These are phyloP conservation scores for Adansonia madagascariensis DNA, from an alignment of 441 rosid genomes.

Conservation along the genomic window DNA sequence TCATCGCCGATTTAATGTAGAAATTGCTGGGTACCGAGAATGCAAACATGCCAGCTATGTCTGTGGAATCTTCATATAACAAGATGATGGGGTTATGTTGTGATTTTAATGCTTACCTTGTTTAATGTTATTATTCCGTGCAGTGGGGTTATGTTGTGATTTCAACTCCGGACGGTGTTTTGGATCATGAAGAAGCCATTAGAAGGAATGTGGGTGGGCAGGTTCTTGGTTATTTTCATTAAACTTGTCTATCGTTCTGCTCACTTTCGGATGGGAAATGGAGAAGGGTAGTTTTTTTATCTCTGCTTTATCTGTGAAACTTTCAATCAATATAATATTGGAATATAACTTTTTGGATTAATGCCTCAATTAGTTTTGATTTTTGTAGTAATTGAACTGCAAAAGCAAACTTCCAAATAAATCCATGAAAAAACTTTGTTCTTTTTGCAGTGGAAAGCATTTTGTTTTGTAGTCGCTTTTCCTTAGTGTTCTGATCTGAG, in stretches of 20 bases:
- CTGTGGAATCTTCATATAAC: background rate
- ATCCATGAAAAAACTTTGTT: background rate
- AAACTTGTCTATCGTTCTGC: conserved; percentile 28
- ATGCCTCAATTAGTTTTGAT: background rate
- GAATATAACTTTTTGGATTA: conserved; percentile 2
- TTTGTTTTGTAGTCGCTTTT: background rate
- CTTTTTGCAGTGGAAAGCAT: background rate
- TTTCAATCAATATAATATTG: conserved; percentile 8
- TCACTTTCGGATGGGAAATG: background rate
- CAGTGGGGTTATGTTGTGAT: conserved; percentile 97
- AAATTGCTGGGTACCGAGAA: background rate
- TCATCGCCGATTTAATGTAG: background rate
- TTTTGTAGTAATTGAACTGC: background rate
- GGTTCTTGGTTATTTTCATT: conserved; percentile 88
- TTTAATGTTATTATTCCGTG: background rate
- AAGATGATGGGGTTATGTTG: conserved; percentile 82
- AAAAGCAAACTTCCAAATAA: background rate
- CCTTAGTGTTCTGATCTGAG: background rate
- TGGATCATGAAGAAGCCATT: conserved; percentile 96
- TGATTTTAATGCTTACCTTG: conserved; percentile 46
- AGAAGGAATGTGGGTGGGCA: conserved; percentile 83
- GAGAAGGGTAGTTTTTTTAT: conserved; percentile 14
- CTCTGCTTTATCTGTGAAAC: conserved; percentile 4
- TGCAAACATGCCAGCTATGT: background rate
- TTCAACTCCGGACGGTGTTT: conserved; percentile 85